Evolutionary conservation across 129 eudicot genomes (phyloP).

Genomic region (Pittosporum tobira): DNA sequence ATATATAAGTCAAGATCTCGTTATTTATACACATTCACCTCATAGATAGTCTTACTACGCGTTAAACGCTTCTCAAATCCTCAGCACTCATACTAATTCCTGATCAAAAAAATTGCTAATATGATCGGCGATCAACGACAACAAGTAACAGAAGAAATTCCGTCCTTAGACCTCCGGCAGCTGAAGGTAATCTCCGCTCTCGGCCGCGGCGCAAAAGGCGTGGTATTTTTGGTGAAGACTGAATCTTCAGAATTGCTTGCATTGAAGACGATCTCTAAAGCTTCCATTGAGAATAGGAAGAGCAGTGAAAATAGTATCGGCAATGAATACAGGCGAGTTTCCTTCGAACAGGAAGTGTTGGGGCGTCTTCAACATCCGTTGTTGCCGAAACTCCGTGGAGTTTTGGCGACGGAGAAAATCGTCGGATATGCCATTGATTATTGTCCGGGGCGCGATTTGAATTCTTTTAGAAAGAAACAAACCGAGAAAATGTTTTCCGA

Average conservation of each 20-base stretch:
- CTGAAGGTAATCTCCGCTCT: constrained; percentile 47
- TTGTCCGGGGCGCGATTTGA: constrained; percentile 80
- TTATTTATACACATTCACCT: no score
- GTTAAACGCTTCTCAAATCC: no score
- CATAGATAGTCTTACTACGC: no score
- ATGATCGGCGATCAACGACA: constrained; percentile 18
- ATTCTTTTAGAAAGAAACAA: constrained; percentile 49
- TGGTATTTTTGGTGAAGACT: constrained; percentile 58
- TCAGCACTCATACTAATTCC: no score
- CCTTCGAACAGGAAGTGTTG: constrained; percentile 68
- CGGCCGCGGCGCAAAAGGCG: constrained; percentile 97
- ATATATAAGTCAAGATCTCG: no score
- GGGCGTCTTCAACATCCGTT: constrained; percentile 56
- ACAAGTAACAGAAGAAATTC: not conserved
- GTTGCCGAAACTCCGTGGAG: constrained; percentile 68
- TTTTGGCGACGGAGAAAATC: constrained; percentile 47
- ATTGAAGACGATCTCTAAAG: constrained; percentile 54
- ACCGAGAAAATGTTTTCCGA: constrained; percentile 91
- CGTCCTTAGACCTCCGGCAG: constrained; percentile 26
- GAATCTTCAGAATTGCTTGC: constrained; percentile 48
- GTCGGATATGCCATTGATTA: constrained; percentile 91
- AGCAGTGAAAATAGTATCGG: constrained; percentile 21
- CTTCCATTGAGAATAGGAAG: constrained; percentile 39
- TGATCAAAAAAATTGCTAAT: no score
- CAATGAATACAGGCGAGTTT: constrained; percentile 42